Percentiles rank a stretch among this genome's conserved stretches.
Conservation (phyloP, 2,329 filamentous ascomycete species). For the Pyrenochaeta sp. region DNA sequence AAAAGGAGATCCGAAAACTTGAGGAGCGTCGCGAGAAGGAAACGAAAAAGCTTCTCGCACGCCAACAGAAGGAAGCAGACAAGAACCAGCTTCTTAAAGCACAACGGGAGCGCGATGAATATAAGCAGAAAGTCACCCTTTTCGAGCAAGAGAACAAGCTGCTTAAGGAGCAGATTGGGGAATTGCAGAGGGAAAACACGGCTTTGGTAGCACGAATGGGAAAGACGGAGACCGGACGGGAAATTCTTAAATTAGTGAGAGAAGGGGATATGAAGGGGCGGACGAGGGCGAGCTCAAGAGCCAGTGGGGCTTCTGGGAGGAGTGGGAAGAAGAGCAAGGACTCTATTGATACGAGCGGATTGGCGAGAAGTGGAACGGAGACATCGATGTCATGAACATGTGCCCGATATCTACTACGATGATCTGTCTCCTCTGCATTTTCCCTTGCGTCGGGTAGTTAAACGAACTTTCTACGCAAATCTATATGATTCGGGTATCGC, state of each 20-base stretch:
- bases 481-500: neutral
- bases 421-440: neutral
- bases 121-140: conserved; percentile 54
- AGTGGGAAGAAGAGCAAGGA: conserved; percentile 25
- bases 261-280: conserved; percentile 37
- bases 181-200: conserved; percentile 67
- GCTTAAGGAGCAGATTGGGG: conserved; percentile 61
- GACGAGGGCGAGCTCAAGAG: conserved; percentile 35
- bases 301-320: conserved; percentile 31
- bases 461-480: neutral
- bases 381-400: conserved; percentile 2
- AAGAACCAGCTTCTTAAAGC: conserved; percentile 57
- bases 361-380: conserved; percentile 22
- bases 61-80: conserved; percentile 68
- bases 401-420: neutral
- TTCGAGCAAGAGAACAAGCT: conserved; percentile 60
- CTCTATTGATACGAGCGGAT: conserved; percentile 11
- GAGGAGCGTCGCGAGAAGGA: conserved; percentile 73
- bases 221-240: conserved; percentile 46
- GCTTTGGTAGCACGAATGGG: conserved; percentile 57
- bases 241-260: conserved; percentile 43
- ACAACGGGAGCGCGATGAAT: conserved; percentile 59
- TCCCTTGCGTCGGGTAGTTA: neutral
- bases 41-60: conserved; percentile 70
- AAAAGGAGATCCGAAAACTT: conserved; percentile 65